These are phyloP conservation scores for Nemania sp. DNA, from an alignment of 2,329 filamentous ascomycete genomes.

Conservation along the genomic window DNA sequence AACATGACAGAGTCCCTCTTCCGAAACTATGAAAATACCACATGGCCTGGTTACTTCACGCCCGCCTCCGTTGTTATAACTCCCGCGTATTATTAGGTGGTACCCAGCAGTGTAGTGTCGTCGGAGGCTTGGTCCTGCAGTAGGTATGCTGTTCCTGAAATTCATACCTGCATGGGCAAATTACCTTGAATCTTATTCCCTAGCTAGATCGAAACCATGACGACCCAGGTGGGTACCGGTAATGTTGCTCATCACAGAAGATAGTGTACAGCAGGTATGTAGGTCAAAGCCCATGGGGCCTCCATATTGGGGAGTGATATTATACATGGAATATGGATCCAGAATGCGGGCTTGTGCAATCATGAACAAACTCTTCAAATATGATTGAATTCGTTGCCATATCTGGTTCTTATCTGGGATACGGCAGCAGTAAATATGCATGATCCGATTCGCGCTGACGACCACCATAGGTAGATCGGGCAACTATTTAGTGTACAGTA, in stretches of 20 bases:
- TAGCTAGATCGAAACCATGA: conserved; percentile 28
- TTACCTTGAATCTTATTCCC: conserved; percentile 33
- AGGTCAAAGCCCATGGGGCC: conserved; percentile 33
- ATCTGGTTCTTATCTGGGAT: conserved; percentile 21
- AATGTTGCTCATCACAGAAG: conserved; percentile 31
- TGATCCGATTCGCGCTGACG: conserved; percentile 22
- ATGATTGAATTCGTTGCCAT: conserved; percentile 25
- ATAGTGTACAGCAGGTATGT: conserved; percentile 1
- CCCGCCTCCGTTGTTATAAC: conserved; percentile 22
- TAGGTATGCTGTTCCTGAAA: conserved; percentile 32
- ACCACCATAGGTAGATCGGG: conserved; percentile 8
- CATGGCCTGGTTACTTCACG: conserved; percentile 49
- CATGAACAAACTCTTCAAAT: conserved; percentile 25
- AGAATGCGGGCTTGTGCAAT: conserved; percentile 22
- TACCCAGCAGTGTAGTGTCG: conserved; percentile 14
- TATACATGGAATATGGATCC: conserved; percentile 20
- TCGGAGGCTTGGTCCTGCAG: conserved; percentile 33
- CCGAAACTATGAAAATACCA: conserved; percentile 44
- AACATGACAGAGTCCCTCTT: conserved; percentile 38
- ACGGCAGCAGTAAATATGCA: conserved; percentile 23
- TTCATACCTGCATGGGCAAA: conserved; percentile 35
- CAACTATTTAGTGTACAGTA: not conserved
- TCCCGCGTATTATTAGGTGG: conserved; percentile 14
- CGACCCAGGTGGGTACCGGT: conserved; percentile 30
- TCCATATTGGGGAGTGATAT: conserved; percentile 27